These are phyloP conservation scores for Calocybe indica DNA, from an alignment of 768 basidiomycete species.

Conservation along the genomic window DNA sequence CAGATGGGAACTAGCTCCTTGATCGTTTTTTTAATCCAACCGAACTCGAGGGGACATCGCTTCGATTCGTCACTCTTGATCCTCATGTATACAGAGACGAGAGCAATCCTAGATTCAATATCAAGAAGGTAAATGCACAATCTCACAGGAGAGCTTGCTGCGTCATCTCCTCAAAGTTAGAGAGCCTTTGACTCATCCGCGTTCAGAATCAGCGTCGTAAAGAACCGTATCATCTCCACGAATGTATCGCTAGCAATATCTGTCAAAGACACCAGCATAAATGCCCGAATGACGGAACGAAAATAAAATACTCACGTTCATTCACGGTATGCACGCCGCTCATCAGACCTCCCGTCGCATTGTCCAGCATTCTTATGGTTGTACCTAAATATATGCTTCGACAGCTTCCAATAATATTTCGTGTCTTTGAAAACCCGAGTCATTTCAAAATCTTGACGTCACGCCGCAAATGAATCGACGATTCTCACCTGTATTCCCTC, in stretches of 20 bases:
- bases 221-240: constrained; percentile 64
- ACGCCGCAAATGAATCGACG: constrained; percentile 4
- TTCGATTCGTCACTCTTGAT: too few relatives aligned
- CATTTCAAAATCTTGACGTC: neutral
- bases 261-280: constrained; percentile 14
- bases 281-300: constrained; percentile 3
- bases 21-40: too few relatives aligned
- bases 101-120: too few relatives aligned
- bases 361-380: constrained; percentile 32
- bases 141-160: too few relatives aligned
- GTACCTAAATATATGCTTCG: constrained; percentile 67
- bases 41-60: too few relatives aligned
- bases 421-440: constrained; percentile 40
- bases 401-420: constrained; percentile 51
- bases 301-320: constrained; percentile 10
- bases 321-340: constrained; percentile 23
- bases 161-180: neutral
- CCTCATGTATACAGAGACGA: too few relatives aligned
- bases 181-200: constrained; percentile 46
- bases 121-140: too few relatives aligned
- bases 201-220: constrained; percentile 59
- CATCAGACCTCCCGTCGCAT: constrained; percentile 18
- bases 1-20: too few relatives aligned
- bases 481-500: constrained; percentile 50
- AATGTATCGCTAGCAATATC: constrained; percentile 45